Evolutionary conservation across 306 rosid genomes (phyloP).

Genomic region (Castanea crenata): DNA sequence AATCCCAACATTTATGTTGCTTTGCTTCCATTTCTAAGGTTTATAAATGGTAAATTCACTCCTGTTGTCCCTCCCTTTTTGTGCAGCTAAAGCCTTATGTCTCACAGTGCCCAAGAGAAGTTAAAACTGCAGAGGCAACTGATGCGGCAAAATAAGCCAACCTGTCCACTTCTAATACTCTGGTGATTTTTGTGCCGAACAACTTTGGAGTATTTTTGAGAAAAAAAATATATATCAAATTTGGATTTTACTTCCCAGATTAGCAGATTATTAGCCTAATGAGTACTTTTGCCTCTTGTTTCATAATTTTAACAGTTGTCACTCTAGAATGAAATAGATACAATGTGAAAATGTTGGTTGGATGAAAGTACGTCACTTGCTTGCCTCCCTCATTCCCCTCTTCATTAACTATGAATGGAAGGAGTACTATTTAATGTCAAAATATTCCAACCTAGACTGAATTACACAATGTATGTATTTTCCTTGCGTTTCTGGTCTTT

Average conservation of each 20-base stretch:
- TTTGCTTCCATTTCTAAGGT: neutral
- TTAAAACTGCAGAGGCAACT: slow-evolving; percentile 30
- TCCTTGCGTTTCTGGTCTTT: too few species aligned
- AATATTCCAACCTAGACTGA: too few species aligned
- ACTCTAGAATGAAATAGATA: neutral
- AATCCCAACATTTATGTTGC: neutral
- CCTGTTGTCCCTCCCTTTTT: neutral
- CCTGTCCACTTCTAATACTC: neutral
- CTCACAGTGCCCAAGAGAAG: slow-evolving; percentile 47
- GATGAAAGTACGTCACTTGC: neutral
- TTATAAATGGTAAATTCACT: neutral
- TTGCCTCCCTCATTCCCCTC: too few species aligned
- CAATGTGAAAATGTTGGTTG: neutral
- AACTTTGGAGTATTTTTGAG: neutral
- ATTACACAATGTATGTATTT: too few species aligned
- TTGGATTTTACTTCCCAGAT: neutral
- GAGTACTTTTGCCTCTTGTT: neutral
- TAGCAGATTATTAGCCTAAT: neutral
- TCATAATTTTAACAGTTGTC: neutral
- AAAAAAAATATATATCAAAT: neutral
- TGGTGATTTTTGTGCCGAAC: neutral
- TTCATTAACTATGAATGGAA: too few species aligned
- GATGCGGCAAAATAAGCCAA: slow-evolving; percentile 20
- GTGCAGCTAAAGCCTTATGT: slow-evolving; percentile 56
- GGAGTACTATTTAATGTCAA: too few species aligned